phyloP scores from a whole-genome alignment of 345 rosid species.

The Linum tenue region DNA sequence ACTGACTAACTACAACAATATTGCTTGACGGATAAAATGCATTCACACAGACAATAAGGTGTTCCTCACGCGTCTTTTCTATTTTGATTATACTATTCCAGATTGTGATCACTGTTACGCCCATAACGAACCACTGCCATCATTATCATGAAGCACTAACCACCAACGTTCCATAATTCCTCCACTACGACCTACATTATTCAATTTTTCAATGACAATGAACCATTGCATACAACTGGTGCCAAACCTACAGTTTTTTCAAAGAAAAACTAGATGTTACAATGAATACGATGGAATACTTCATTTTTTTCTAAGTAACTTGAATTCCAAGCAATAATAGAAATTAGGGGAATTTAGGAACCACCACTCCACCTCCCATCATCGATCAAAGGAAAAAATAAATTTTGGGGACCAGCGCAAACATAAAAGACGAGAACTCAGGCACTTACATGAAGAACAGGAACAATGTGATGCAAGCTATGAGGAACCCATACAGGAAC shows the following conservation, averaged over 20 bases:
- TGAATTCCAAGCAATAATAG: background rate
- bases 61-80: background rate
- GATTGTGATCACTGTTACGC: too few species aligned
- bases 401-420: background rate
- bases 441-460: slow-evolving; percentile 73
- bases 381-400: slow-evolving; percentile 3
- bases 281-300: background rate
- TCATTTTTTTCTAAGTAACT: background rate
- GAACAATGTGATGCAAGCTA: slow-evolving; percentile 70
- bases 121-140: background rate
- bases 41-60: background rate
- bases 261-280: background rate
- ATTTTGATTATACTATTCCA: background rate
- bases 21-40: background rate
- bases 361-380: background rate
- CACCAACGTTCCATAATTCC: background rate
- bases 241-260: background rate
- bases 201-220: background rate
- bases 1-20: too few species aligned
- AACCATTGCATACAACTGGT: too few species aligned
- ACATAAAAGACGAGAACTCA: background rate
- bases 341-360: background rate
- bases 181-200: background rate
- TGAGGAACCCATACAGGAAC: slow-evolving; percentile 76
- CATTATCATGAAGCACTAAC: background rate